These are phyloP conservation scores for Sistotremastrum niveocremeum DNA, from an alignment of 768 basidiomycete genomes.

Conservation along the genomic window DNA sequence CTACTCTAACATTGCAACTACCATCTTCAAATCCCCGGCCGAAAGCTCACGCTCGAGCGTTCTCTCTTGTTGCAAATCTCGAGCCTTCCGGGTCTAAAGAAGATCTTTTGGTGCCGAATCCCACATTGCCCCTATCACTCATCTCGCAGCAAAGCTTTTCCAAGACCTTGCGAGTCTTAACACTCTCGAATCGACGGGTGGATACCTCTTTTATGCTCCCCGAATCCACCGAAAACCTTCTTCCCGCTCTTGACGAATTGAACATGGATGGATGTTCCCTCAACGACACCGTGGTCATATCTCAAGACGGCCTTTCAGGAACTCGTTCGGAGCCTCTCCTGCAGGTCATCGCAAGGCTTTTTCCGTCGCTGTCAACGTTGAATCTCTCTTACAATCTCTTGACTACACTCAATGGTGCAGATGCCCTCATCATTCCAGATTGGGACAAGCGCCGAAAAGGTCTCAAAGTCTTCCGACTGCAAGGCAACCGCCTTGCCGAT, in stretches of 20 bases:
- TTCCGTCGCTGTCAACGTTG: slow-evolving; percentile 55
- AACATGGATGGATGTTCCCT: slow-evolving; percentile 62
- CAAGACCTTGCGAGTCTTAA: slow-evolving; percentile 39
- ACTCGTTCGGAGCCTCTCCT: slow-evolving; percentile 40
- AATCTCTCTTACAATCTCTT: slow-evolving; percentile 67
- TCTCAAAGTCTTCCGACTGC: slow-evolving; percentile 48
- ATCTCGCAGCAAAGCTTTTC: slow-evolving; percentile 51
- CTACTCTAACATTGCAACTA: slow-evolving; percentile 46
- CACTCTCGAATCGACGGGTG: slow-evolving; percentile 49
- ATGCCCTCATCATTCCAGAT: slow-evolving; percentile 4
- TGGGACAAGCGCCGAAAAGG: slow-evolving; percentile 27
- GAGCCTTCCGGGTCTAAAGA: slow-evolving; percentile 8
- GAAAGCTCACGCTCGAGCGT: slow-evolving; percentile 45
- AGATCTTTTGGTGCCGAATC: slow-evolving; percentile 47
- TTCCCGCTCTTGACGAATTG: slow-evolving; percentile 64
- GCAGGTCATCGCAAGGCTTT: slow-evolving; percentile 45
- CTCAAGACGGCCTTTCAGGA: slow-evolving; percentile 20
- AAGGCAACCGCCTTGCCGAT: slow-evolving; percentile 52
- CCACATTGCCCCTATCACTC: slow-evolving; percentile 51
- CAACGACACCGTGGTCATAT: slow-evolving; percentile 40
- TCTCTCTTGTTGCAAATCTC: slow-evolving; percentile 29
- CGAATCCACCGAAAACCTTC: slow-evolving; percentile 19
- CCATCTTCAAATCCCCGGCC: slow-evolving; percentile 46
- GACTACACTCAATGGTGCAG: slow-evolving; percentile 18
- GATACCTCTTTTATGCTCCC: slow-evolving; percentile 55